These are phyloP conservation scores for Coemansia sp. DNA, from an alignment of 192 early-diverging fungal species.

Conservation along the genomic window DNA sequence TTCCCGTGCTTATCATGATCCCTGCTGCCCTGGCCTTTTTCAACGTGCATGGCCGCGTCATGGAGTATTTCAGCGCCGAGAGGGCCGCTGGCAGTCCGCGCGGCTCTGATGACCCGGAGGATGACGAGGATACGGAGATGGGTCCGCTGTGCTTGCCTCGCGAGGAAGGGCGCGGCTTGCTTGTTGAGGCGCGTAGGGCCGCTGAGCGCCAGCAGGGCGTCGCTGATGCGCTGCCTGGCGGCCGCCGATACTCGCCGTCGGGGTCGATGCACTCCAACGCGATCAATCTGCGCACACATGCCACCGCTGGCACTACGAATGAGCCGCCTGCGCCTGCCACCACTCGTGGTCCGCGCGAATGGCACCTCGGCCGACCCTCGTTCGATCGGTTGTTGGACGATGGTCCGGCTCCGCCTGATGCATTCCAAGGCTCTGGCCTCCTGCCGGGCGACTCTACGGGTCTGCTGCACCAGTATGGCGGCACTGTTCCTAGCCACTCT, in stretches of 20 bases:
- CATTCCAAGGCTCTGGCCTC: slow-evolving; percentile 5
- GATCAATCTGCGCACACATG: slow-evolving; percentile 20
- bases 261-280: slow-evolving; percentile 18
- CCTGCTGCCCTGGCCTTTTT: slow-evolving; percentile 74
- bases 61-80: slow-evolving; percentile 63
- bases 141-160: slow-evolving; percentile 42
- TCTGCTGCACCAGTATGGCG: slow-evolving; percentile 11
- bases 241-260: slow-evolving; percentile 35
- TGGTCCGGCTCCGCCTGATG: not conserved
- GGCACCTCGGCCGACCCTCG: slow-evolving; percentile 49
- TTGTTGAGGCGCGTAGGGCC: slow-evolving; percentile 45
- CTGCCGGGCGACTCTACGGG: slow-evolving; percentile 1
- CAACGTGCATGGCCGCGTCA: slow-evolving; percentile 82
- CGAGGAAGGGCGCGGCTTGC: slow-evolving; percentile 52
- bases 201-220: slow-evolving; percentile 51
- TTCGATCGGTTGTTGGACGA: slow-evolving; percentile 36
- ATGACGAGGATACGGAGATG: slow-evolving; percentile 46
- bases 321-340: not conserved
- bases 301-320: slow-evolving; percentile 10
- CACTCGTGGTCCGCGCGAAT: slow-evolving; percentile 39
- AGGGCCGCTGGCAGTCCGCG: slow-evolving; percentile 13
- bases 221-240: not conserved
- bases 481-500: slow-evolving; percentile 3
- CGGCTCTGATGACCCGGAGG: slow-evolving; percentile 19
- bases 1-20: slow-evolving; percentile 85